A percentile compares a stretch with the other conserved stretches of the same genome.
phyloP scores from a whole-genome alignment of 345 rosid genomes.

The Acer campestre region DNA sequence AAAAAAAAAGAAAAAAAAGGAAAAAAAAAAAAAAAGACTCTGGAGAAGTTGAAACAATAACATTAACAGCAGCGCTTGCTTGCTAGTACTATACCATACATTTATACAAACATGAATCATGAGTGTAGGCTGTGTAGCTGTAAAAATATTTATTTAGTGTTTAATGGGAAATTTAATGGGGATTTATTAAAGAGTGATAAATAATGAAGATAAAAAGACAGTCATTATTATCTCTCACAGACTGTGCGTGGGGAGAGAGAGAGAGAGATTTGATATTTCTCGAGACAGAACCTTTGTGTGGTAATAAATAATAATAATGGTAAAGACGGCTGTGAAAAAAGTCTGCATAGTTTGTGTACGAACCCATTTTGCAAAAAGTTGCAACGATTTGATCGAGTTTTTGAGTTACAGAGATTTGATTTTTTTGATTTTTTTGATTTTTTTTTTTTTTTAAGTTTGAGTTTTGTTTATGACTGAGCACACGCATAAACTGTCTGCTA shows the following conservation, averaged over 20 bases:
- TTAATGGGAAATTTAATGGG: neutral
- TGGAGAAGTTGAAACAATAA: slow-evolving; percentile 28
- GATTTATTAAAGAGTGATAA: slow-evolving; percentile 8
- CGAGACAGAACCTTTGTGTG: slow-evolving; percentile 38
- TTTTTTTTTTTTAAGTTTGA: neutral
- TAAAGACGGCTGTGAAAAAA: slow-evolving; percentile 54
- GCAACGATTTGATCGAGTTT: neutral
- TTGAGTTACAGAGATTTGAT: neutral
- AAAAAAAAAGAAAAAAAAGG: slow-evolving; percentile 20
- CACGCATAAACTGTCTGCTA: neutral
- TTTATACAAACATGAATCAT: slow-evolving; percentile 22
- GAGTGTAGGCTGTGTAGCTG: slow-evolving; percentile 22
- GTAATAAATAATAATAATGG: slow-evolving; percentile 40
- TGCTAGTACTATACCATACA: neutral
- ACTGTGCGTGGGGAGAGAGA: slow-evolving; percentile 19
- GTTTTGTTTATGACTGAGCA: neutral
- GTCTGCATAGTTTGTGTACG: slow-evolving; percentile 30
- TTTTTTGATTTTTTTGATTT: neutral
- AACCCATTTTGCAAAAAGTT: slow-evolving; percentile 14
- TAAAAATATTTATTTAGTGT: neutral
- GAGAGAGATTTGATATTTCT: slow-evolving; percentile 18
- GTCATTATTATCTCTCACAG: slow-evolving; percentile 30
- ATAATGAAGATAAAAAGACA: slow-evolving; percentile 29
- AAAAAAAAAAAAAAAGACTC: slow-evolving; percentile 14
- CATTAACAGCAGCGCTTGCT: neutral